Base-by-base conservation (phyloP, 257 asterid species). In the Nicotiana undulata region DNA sequence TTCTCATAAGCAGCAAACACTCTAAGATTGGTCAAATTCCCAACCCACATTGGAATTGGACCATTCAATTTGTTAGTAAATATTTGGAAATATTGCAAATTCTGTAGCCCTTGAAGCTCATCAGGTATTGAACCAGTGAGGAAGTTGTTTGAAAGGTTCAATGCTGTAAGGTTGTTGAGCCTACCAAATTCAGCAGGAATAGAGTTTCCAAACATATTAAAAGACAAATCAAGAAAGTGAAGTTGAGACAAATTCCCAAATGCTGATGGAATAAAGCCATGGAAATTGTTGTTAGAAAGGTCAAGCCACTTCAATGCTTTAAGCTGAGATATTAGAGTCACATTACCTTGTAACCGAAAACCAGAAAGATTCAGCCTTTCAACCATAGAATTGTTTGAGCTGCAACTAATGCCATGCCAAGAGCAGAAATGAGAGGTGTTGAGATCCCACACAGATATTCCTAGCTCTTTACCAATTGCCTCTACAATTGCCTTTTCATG, bases 181-280 rank as follows among this genome's bases (percentile, higher is more conserved):
- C 82, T 85, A 28, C 92, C 92, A 8, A 95, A 77, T 82, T 90
- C 96, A 3, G 77, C 28, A 79, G 99, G 99, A 55, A 95, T 86
- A 9, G 90, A 82, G 77, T 94, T 92, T 18, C 56, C 90, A 80
- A 95, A 92, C 84, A 75, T 87, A 46, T 95, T 95, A 83, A 90
- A 91, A 3, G 99, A 95, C 58, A 95, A 91, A 91, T 95, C 99
- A 84, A 95, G 99, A 89, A 91, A 90, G 85, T 91, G 91, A 81
- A 96, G 98, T 80, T 86, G 85, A 32, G 91, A 84, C 77, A 96
- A 87, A 63, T 90, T 87, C 55, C 92, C 95, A 76, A 96, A 86
- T 37, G 88, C 86, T 68, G 85, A 86, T 64, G 97, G 97, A 18
- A 96, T 94, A 37, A 81, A 37, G 83, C 97, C 98, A 74, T 83